Conservation (phyloP, 768 basidiomycete species). For the Pluteus cervinus region DNA sequence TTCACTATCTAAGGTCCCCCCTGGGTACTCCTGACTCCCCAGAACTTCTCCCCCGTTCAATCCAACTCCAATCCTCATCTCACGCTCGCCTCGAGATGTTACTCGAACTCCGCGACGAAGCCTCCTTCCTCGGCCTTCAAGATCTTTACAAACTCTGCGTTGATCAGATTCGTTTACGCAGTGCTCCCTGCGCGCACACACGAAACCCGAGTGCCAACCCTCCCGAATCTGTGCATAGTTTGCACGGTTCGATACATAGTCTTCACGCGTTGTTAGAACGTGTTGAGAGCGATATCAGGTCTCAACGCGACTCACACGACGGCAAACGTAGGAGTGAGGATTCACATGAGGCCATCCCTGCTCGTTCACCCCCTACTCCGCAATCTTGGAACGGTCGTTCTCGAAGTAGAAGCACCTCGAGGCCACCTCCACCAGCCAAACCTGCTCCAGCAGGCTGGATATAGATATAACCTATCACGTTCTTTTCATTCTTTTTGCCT, state of each 20-base stretch:
- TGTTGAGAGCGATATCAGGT: conserved; percentile 29
- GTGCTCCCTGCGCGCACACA: conserved; percentile 34
- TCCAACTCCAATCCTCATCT: conserved; percentile 40
- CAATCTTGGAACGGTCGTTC: conserved; percentile 35
- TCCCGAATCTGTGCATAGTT: conserved; percentile 35
- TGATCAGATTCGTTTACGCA: conserved; percentile 56
- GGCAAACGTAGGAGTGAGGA: conserved; percentile 9
- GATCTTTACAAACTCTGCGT: conserved; percentile 60
- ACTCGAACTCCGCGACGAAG: conserved; percentile 76
- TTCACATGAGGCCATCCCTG: conserved; percentile 11
- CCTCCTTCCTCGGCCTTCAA: conserved; percentile 64
- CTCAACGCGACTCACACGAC: conserved; percentile 11
- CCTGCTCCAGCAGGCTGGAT: conserved; percentile 45
- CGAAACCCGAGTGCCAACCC: conserved; percentile 31
- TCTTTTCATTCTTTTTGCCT: conserved; percentile 1
- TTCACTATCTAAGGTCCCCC: conserved; percentile 65
- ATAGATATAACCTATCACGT: conserved; percentile 15
- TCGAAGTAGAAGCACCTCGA: conserved; percentile 20
- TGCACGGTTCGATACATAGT: conserved; percentile 52
- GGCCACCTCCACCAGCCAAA: conserved; percentile 20
- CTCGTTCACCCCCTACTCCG: conserved; percentile 35
- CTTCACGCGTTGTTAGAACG: conserved; percentile 56
- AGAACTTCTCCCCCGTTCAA: conserved; percentile 53
- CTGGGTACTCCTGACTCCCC: conserved; percentile 37
- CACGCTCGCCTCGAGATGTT: conserved; percentile 54